A percentile compares a stretch with the other conserved stretches of the same genome.
Evolutionary conservation across 1,284 basidiomycete genomes (phyloP).

Genomic region (Austroboletus novae-zelandiae): DNA sequence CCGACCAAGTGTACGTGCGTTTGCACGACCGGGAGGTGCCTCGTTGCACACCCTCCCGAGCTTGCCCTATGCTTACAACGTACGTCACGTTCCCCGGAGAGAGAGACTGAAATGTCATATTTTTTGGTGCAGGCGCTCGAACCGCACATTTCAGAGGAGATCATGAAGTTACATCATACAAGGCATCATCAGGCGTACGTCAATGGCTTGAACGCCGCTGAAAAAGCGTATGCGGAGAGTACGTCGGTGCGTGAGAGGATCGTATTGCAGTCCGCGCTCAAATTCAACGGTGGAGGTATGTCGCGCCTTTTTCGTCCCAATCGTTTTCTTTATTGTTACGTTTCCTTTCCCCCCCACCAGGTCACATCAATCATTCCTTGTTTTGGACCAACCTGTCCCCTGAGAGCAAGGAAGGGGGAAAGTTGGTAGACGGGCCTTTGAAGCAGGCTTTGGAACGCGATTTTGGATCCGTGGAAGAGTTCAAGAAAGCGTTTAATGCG

Average conservation of each 20-base stretch:
- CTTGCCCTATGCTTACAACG: conserved; percentile 90
- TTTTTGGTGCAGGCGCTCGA: conserved; percentile 59
- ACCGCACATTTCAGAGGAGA: conserved; percentile 79
- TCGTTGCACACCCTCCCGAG: conserved; percentile 74
- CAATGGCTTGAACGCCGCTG: conserved; percentile 73
- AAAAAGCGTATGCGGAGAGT: conserved; percentile 70
- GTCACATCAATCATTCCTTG: conserved; percentile 88
- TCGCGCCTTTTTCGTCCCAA: conserved; percentile 54
- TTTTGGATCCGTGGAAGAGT: conserved; percentile 71
- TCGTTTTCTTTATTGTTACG: conserved; percentile 45
- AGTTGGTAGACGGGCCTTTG: conserved; percentile 66
- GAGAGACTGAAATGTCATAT: neutral
- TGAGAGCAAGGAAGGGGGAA: conserved; percentile 58
- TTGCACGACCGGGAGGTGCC: conserved; percentile 37
- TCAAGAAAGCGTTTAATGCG: conserved; percentile 73
- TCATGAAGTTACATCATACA: conserved; percentile 84
- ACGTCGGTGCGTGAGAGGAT: conserved; percentile 71
- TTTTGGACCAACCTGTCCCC: conserved; percentile 91
- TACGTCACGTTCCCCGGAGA: conserved; percentile 33
- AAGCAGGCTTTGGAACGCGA: conserved; percentile 58
- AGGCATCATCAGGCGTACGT: conserved; percentile 88
- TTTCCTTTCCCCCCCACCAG: conserved; percentile 34
- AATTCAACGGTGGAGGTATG: conserved; percentile 68
- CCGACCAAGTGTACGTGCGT: conserved; percentile 41
- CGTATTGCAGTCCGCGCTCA: conserved; percentile 69